Evolutionary conservation across 257 asterid genomes (phyloP).

Genomic region (Eucommia ulmoides): DNA sequence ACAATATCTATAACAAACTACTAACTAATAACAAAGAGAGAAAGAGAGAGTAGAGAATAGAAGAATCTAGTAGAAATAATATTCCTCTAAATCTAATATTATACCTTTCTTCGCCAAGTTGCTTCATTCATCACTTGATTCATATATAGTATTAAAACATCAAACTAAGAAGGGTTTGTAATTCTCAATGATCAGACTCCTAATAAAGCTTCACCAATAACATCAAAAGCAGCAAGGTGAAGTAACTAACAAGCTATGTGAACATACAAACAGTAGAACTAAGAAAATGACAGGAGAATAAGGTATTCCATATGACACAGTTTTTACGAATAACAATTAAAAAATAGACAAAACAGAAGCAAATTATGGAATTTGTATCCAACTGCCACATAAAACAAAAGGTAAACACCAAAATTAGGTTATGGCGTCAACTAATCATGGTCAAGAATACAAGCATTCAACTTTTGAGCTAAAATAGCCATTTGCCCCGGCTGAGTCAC

Average conservation of each 20-base stretch:
- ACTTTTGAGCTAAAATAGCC: too few species aligned
- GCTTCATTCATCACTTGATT: too few species aligned
- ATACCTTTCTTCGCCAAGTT: too few species aligned
- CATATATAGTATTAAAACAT: too few species aligned
- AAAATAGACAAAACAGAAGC: conserved; percentile 8
- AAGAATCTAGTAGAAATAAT: too few species aligned
- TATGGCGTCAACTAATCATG: neutral
- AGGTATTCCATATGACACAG: conserved; percentile 11
- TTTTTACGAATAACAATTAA: conserved; percentile 11
- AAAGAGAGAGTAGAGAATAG: too few species aligned
- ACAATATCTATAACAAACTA: too few species aligned
- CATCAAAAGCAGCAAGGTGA: conserved; percentile 3
- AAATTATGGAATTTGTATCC: neutral
- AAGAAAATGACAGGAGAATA: conserved; percentile 14
- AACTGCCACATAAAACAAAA: neutral
- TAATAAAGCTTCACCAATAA: conserved; percentile 13
- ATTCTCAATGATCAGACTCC: too few species aligned
- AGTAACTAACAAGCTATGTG: conserved; percentile 11
- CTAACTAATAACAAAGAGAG: too few species aligned
- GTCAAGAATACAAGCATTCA: neutral
- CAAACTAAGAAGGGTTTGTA: too few species aligned
- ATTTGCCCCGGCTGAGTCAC: too few species aligned
- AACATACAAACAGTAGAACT: neutral
- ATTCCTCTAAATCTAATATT: too few species aligned
- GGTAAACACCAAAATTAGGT: neutral